Conservation (phyloP, 345 rosid genomes). For the Camelina sativa region DNA sequence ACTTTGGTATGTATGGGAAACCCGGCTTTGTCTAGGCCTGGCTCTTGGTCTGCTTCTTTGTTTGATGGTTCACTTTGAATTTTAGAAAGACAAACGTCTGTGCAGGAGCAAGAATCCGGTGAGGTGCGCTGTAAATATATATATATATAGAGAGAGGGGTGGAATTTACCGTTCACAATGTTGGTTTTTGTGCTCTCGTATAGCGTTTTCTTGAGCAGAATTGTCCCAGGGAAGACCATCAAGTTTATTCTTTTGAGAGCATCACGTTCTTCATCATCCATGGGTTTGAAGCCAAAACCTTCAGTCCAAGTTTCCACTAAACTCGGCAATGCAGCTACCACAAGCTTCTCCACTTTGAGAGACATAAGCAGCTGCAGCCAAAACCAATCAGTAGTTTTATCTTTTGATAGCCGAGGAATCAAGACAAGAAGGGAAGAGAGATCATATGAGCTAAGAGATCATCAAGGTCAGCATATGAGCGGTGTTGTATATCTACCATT, state of each 20-base stretch:
- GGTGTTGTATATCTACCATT: background rate
- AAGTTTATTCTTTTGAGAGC: slow-evolving; percentile 66
- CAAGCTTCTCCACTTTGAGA: slow-evolving; percentile 81
- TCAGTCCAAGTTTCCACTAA: slow-evolving; percentile 82
- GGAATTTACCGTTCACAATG: slow-evolving; percentile 46
- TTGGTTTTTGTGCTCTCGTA: slow-evolving; percentile 42
- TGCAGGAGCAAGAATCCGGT: slow-evolving; percentile 11
- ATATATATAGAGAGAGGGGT: background rate
- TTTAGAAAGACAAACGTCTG: slow-evolving; percentile 26
- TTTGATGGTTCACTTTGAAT: slow-evolving; percentile 5
- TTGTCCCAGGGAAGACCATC: slow-evolving; percentile 88
- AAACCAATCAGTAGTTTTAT: slow-evolving; percentile 17
- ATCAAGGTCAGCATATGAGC: slow-evolving; percentile 8
- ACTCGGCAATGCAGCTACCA: slow-evolving; percentile 86
- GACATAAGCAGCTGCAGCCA: slow-evolving; percentile 69
- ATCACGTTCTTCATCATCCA: slow-evolving; percentile 64
- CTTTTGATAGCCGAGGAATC: slow-evolving; percentile 4
- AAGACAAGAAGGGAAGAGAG: slow-evolving; percentile 2
- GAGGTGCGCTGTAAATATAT: slow-evolving; percentile 4
- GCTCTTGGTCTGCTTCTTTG: slow-evolving; percentile 36
- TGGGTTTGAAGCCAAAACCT: slow-evolving; percentile 75
- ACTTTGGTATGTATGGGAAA: slow-evolving; percentile 14
- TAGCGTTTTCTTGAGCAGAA: slow-evolving; percentile 68
- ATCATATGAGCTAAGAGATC: background rate
- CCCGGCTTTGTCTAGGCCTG: slow-evolving; percentile 18